Percentiles rank a stretch among this genome's conserved stretches.
These are phyloP conservation scores for Coccinonectria pachysandricola DNA, from an alignment of 2,329 filamentous ascomycete genomes.

Conservation along the genomic window DNA sequence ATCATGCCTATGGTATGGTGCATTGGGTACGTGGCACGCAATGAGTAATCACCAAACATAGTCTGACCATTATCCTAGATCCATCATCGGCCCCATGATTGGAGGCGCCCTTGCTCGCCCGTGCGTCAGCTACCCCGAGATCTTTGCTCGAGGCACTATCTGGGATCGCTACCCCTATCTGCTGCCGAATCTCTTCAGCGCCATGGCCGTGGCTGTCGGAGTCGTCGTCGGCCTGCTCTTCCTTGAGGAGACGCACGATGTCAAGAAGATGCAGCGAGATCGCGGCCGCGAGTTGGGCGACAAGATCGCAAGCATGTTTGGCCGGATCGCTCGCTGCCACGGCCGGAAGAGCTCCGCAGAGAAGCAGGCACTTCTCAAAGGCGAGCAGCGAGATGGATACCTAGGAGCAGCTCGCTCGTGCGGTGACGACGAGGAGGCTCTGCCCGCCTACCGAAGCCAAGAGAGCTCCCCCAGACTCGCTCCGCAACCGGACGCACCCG, in stretches of 20 bases:
- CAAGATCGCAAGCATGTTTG: constrained; percentile 47
- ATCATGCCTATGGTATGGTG: constrained; percentile 99
- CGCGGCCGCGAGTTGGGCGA: constrained; percentile 66
- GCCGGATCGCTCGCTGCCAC: constrained; percentile 21
- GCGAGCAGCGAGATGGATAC: constrained; percentile 55
- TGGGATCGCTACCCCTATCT: constrained; percentile 86
- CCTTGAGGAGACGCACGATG: constrained; percentile 85
- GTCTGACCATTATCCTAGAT: too few relatives aligned
- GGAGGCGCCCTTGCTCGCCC: constrained; percentile 84
- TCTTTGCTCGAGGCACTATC: constrained; percentile 64
- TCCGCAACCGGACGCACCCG: constrained; percentile 19
- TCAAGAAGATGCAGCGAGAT: constrained; percentile 68
- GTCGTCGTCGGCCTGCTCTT: constrained; percentile 74
- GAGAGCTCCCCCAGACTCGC: constrained; percentile 42
- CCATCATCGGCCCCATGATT: constrained; percentile 84
- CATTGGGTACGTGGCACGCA: constrained; percentile 59
- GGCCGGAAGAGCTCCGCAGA: constrained; percentile 35
- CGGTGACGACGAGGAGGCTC: constrained; percentile 40
- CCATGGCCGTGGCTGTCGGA: constrained; percentile 64
- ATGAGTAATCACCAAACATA: too few relatives aligned
- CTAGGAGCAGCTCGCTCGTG: too few relatives aligned
- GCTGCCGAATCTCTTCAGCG: constrained; percentile 84
- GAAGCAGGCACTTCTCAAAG: constrained; percentile 53
- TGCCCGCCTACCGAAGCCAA: constrained; percentile 58
- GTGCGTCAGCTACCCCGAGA: constrained; percentile 65